Conservation (phyloP, 345 rosid genomes). For the Abelmoschus esculentus region DNA sequence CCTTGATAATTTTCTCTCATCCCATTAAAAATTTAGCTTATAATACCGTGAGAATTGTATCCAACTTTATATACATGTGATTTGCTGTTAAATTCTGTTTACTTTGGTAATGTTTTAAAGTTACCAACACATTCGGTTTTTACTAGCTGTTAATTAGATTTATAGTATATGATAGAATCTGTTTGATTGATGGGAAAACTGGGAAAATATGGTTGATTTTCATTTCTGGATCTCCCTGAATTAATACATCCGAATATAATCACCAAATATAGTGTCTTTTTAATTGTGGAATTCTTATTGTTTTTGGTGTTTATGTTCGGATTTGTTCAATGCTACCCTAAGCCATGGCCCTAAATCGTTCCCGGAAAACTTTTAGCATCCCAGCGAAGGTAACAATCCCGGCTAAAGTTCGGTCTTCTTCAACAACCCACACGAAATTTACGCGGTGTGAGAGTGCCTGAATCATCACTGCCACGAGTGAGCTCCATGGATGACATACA, state of each 20-base stretch:
- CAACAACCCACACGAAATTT: constrained; percentile 49
- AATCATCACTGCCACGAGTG: constrained; percentile 58
- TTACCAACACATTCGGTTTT: not conserved
- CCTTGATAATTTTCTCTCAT: not conserved
- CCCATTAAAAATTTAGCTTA: not conserved
- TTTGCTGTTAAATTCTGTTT: constrained; percentile 1
- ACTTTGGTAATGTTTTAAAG: not conserved
- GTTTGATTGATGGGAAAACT: not conserved
- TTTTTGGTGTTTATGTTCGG: not conserved
- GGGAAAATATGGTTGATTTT: not conserved
- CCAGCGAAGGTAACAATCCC: constrained; percentile 49
- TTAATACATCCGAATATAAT: not conserved
- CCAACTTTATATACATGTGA: too few species aligned
- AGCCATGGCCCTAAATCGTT: constrained; percentile 26
- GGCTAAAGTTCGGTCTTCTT: constrained; percentile 33
- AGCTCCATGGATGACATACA: constrained; percentile 50
- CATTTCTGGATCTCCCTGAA: not conserved
- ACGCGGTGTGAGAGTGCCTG: constrained; percentile 54
- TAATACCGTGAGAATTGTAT: not conserved
- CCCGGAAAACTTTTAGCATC: constrained; percentile 45
- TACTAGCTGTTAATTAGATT: not conserved
- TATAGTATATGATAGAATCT: not conserved
- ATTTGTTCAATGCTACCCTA: not conserved
- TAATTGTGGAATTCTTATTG: not conserved
- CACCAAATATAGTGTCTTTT: constrained; percentile 1